Evolutionary conservation across 768 basidiomycete genomes (phyloP), one percentile per base, ranked within the genome.

Genomic region (Russula sp.): DNA sequence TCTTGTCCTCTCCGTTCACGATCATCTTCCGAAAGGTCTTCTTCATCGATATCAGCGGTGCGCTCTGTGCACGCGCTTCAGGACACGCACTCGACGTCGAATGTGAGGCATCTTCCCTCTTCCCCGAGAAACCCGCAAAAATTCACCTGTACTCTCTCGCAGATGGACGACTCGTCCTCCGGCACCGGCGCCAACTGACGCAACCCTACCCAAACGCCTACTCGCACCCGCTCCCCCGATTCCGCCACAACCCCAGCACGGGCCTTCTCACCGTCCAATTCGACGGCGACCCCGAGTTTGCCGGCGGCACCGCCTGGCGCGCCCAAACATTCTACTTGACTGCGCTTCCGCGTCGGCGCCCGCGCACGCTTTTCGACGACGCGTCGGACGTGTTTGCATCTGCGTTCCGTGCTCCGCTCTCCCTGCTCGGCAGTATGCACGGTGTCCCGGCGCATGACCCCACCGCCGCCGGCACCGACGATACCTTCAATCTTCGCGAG

Each of bases 11-110:
- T 3, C 13, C 8, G 7, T 48, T 37, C 31, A 55, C 35, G 11
- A 40, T 4, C 3, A 40, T 10, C 3, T 14, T 32, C 34, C 2
- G 27, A 11, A 55, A 92, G 88, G 88, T 93, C 18, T 93, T 91
- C 76, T 93, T 89, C 75, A 82, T 93, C 57, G 91, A 94, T 71
- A 80, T 82, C 2, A 82, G 83, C 20, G 91, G 91, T 20, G 84
- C 84, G 10, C 73, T 93, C 47, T 93, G 89, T 71, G 89, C 91
- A 9, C 81, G 87, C 67, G 81, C 84, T 4, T 82, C 90, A 16
- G 91, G 91, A 0, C 90, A 92, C 73, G 91, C 90, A 8, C 76
- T 94, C 42, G 91, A 94, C 68, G 74, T 93, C 40, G 84, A 92
- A 78, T 82, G 90, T 87, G 31, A 49, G 60, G 72, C 27, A 74